A percentile compares a stretch with the other conserved stretches of the same genome.
These are phyloP conservation scores for Rhododendron griersonianum DNA, from an alignment of 148 eudicot genomes.

Conservation along the genomic window DNA sequence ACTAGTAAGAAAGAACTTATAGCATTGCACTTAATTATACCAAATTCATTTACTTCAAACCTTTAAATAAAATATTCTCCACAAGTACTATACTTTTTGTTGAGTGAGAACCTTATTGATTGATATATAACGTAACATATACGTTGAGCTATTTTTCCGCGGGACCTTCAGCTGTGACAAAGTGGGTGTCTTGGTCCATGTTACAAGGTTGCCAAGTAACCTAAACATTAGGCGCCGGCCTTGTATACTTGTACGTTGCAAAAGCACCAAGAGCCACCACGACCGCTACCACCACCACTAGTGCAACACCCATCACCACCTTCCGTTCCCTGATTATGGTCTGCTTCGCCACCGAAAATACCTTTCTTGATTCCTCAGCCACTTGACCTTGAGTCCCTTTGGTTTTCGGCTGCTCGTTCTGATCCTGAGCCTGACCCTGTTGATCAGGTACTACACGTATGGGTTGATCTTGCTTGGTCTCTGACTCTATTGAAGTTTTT, in stretches of 20 bases:
- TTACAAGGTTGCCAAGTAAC: not conserved
- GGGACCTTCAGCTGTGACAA: not conserved
- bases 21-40: not conserved
- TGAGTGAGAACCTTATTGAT: not conserved
- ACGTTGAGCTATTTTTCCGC: not conserved
- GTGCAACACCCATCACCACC: not conserved
- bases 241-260: not conserved
- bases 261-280: constrained; percentile 1
- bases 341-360: not conserved
- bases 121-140: too few species aligned
- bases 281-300: not conserved
- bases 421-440: too few species aligned
- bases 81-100: not conserved
- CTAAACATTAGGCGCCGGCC: not conserved
- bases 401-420: not conserved
- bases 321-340: not conserved
- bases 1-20: not conserved
- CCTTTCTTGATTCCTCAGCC: too few species aligned
- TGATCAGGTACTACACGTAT: not conserved
- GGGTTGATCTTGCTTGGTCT: not conserved
- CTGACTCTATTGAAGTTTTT: not conserved
- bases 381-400: not conserved
- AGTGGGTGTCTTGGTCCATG: not conserved
- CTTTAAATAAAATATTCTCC: not conserved
- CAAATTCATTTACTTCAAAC: not conserved